Percentiles rank a stretch among this genome's conserved stretches.
These are phyloP conservation scores for Annulohypoxylon truncatum DNA, from an alignment of 2,329 filamentous ascomycete genomes.

Conservation along the genomic window DNA sequence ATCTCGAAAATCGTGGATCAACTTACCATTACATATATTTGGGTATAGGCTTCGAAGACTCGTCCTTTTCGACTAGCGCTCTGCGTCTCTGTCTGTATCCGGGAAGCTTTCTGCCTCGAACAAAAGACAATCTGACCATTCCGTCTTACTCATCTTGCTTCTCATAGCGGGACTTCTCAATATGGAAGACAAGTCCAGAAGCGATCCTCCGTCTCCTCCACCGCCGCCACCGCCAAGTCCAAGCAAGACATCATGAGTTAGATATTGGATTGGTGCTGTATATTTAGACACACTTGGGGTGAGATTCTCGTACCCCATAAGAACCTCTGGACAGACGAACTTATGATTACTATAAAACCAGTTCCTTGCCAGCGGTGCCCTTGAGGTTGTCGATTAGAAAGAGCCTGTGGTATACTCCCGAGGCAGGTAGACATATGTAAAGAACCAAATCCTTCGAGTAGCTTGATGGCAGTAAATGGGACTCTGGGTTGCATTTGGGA, in stretches of 20 bases:
- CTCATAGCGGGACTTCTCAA: neutral
- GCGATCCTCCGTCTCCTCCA: conserved; percentile 47
- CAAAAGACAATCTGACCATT: neutral
- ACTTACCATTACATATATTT: neutral
- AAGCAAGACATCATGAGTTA: conserved; percentile 9
- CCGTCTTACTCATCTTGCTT: conserved; percentile 2
- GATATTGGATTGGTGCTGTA: neutral
- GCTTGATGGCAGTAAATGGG: neutral
- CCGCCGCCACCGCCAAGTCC: conserved; percentile 36
- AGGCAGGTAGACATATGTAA: neutral
- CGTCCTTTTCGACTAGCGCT: neutral
- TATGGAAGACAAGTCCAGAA: conserved; percentile 49
- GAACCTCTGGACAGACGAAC: conserved; percentile 5
- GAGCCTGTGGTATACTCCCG: neutral
- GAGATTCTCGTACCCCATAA: conserved; percentile 10
- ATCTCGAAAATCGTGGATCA: conserved; percentile 1
- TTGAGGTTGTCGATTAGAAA: neutral
- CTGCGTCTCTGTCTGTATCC: no score
- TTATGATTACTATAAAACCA: conserved; percentile 8
- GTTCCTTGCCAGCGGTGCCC: conserved; percentile 1
- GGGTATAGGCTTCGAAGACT: neutral
- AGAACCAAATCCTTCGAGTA: neutral
- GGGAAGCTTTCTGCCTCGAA: neutral
- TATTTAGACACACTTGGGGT: conserved; percentile 11
- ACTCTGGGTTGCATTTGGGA: neutral